A percentile compares a stretch with the other conserved stretches of the same genome.
These are phyloP conservation scores for Mucor racemosus DNA, from an alignment of 371 early-diverging fungal species.

Conservation along the genomic window DNA sequence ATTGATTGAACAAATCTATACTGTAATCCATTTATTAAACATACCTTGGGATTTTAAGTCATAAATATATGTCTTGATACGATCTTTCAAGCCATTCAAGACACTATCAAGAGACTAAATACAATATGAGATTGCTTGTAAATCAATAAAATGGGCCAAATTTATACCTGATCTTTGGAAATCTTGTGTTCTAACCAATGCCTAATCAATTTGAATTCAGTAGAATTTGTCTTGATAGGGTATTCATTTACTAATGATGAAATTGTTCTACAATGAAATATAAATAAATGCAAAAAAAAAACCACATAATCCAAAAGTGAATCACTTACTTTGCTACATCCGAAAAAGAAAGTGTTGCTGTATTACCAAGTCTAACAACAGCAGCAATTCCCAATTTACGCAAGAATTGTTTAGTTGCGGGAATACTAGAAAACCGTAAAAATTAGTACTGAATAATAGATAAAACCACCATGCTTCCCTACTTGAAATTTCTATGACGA, in stretches of 20 bases:
- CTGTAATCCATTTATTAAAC: too few species aligned
- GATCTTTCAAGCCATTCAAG: conserved; percentile 26
- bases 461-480: conserved; percentile 4
- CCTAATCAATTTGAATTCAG: conserved; percentile 30
- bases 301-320: neutral
- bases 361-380: conserved; percentile 29
- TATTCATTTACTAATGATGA: conserved; percentile 44
- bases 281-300: neutral
- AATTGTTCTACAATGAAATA: conserved; percentile 30
- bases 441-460: neutral
- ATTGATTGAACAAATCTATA: too few species aligned
- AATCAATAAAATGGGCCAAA: neutral
- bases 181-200: conserved; percentile 34
- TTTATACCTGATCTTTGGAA: conserved; percentile 31
- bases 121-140: neutral
- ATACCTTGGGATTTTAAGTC: conserved; percentile 25
- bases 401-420: conserved; percentile 39
- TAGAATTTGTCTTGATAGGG: conserved; percentile 27
- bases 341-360: conserved; percentile 37
- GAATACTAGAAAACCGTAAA: conserved; percentile 17
- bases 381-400: conserved; percentile 42
- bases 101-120: conserved; percentile 20
- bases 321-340: conserved; percentile 50
- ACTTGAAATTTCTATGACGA: conserved; percentile 51
- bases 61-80: conserved; percentile 29